A percentile compares a stretch with the other conserved stretches of the same genome.
Evolutionary conservation across 352 stramenopile species (phyloP).

Genomic region (Globisporangium solare): DNA sequence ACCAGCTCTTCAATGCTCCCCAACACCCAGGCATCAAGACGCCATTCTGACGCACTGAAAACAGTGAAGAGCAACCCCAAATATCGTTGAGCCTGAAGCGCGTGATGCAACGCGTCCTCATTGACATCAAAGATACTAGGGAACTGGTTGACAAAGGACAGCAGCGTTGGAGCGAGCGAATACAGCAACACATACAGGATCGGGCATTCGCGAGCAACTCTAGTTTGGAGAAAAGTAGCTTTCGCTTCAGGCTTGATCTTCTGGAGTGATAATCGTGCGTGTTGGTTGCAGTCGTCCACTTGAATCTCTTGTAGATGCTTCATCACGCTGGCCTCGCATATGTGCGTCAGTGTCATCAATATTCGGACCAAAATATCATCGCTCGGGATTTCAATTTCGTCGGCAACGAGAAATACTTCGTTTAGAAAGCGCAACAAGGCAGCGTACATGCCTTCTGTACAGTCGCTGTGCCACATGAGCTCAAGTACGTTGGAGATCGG

Average conservation of each 20-base stretch:
- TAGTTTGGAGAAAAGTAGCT: slow-evolving; percentile 16
- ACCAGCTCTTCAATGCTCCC: slow-evolving; percentile 38
- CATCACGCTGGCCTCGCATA: slow-evolving; percentile 28
- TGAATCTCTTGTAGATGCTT: slow-evolving; percentile 36
- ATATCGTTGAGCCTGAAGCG: slow-evolving; percentile 20
- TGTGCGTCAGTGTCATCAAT: slow-evolving; percentile 21
- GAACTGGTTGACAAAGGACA: slow-evolving; percentile 57
- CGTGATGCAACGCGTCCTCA: slow-evolving; percentile 17
- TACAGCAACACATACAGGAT: slow-evolving; percentile 37
- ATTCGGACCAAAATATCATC: slow-evolving; percentile 36
- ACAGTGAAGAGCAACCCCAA: slow-evolving; percentile 32
- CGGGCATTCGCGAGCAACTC: slow-evolving; percentile 28
- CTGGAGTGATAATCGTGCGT: slow-evolving; percentile 34
- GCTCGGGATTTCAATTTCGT: slow-evolving; percentile 42
- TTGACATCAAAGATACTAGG: slow-evolving; percentile 33
- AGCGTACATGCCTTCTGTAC: slow-evolving; percentile 45
- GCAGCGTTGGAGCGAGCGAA: slow-evolving; percentile 34
- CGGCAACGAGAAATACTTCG: slow-evolving; percentile 51
- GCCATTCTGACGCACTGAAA: slow-evolving; percentile 29
- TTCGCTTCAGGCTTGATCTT: slow-evolving; percentile 33
- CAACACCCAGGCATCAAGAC: slow-evolving; percentile 20
- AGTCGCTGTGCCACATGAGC: slow-evolving; percentile 29
- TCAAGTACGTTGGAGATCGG: slow-evolving; percentile 38
- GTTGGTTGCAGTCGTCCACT: slow-evolving; percentile 41
- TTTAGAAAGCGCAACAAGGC: slow-evolving; percentile 55